Base-by-base conservation (phyloP, 495 filamentous ascomycete species). In the Apiosordaria backusii region DNA sequence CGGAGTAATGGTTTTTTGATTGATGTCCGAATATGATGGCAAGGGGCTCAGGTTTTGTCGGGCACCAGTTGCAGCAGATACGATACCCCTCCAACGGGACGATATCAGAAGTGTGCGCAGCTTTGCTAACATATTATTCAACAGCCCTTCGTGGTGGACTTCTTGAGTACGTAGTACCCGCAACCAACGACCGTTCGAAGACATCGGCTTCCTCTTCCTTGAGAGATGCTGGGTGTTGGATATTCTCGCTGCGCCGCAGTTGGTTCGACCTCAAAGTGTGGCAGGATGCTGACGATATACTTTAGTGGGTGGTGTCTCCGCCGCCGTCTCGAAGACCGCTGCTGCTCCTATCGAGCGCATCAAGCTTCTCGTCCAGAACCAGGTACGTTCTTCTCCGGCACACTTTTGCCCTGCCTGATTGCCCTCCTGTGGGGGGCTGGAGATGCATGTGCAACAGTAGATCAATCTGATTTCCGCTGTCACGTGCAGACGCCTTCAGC, bases 351-450 rank as follows among this genome's bases (percentile, higher is more conserved):
- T 99, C 76, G 95, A 99, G 92, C 95, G 95, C 91, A 90, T 99
- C 85, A 99, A 99, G 92, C 95, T 99, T 78, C 91, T 99, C 75
- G 96, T 99, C 87, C 95, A 99, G 88, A 99, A 98, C 87, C 95
- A 99, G 90, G 94, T 97, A 88, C 67, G 91, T 82, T 29, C 18
- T 26, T 40, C 10, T 13, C 35, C 9, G 35, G 35, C 35, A 45
- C 35, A 9, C 35, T 3, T 45, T 15, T 45, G 35, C 35, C 9
- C 35, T 50, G 2, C 24, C 23, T 35, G 16, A 15, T 6, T 23
- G 22, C 24, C 23, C 21, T 60, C 4, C 21, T 57, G 4, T 22
- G 2, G 1, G 19, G 3, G 57, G 29, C 35, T 64, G n/a, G 19
- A 7, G 16, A 35, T 24, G 52, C 60, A 26, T 54, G 53, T 65